Evolutionary conservation across 257 asterid genomes (phyloP).

Genomic region (Primulina tabacum): DNA sequence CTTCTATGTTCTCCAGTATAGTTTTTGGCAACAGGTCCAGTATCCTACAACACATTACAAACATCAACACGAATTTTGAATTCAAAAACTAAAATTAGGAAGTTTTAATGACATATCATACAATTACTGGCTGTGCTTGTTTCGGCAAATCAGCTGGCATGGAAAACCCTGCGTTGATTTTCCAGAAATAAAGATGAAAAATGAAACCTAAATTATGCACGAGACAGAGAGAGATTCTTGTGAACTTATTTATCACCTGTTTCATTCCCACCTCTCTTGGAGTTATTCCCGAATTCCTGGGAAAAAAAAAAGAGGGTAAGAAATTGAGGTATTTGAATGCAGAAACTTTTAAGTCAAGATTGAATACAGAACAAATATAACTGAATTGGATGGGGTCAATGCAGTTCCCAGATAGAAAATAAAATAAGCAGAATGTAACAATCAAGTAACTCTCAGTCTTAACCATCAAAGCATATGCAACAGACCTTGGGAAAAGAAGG

Average conservation of each 20-base stretch:
- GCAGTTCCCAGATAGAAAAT: slow-evolving; percentile 16
- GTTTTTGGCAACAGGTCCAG: slow-evolving; percentile 29
- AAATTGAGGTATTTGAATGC: slow-evolving; percentile 18
- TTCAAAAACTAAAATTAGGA: neutral
- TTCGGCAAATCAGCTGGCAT: slow-evolving; percentile 42
- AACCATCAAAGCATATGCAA: slow-evolving; percentile 36
- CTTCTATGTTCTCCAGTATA: slow-evolving; percentile 25
- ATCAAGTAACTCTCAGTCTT: slow-evolving; percentile 24
- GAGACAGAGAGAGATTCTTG: slow-evolving; percentile 20
- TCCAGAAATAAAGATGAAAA: slow-evolving; percentile 24
- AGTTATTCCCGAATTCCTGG: slow-evolving; percentile 50
- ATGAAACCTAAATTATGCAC: slow-evolving; percentile 12
- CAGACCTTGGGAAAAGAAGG: slow-evolving; percentile 72
- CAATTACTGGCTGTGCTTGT: slow-evolving; percentile 37
- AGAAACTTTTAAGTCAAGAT: slow-evolving; percentile 1
- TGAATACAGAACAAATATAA: slow-evolving; percentile 1
- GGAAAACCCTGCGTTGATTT: slow-evolving; percentile 40
- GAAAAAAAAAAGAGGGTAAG: slow-evolving; percentile 28
- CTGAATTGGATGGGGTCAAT: slow-evolving; percentile 16
- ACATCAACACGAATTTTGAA: slow-evolving; percentile 21
- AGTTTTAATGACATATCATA: slow-evolving; percentile 28
- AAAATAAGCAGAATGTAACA: slow-evolving; percentile 6
- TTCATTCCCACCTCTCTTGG: slow-evolving; percentile 44
- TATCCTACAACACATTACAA: slow-evolving; percentile 43
- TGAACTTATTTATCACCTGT: slow-evolving; percentile 45